Evolutionary conservation across 441 rosid genomes (phyloP), one percentile per base, ranked within the genome.

Genomic region (Biscutella laevigata): DNA sequence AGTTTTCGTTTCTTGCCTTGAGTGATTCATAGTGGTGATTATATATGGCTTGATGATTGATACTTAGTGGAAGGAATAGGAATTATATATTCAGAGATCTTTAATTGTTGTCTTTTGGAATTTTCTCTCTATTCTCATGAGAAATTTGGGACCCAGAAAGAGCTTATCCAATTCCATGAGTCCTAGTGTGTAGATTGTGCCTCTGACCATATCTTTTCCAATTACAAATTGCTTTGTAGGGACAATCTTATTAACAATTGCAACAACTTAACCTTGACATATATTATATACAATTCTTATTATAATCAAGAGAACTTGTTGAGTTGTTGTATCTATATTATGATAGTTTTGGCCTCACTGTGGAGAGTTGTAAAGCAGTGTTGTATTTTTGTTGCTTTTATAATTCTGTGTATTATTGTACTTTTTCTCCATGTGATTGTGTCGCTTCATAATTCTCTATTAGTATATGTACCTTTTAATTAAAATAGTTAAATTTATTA

Each of bases 121-220:
- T 17, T 16, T 19, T 42, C 5, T 37, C 24, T 13, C 19, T 43
- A 46, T 63, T 47, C 6, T 12, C 40, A 42, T 35, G 44, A 32
- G 10, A 20, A 41, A n/a, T 51, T 49, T 50, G 65, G 70, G 70
- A 44, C 70, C 65, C 65, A 52, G 27, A 17, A 24, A 58, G 60
- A 52, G 55, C 70, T 66, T 66, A 66, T 66, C 70, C 69, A 53
- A 17, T 66, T 52, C 44, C 59, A 65, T 29, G 48, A 63, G 13
- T 41, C 36, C 59, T 29, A 14, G 20, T 59, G 51, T 59, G 5
- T 21, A 52, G 44, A 59, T 66, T 66, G 42, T 59, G 50, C 45
- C 38, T 43, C 15, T 12, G 48, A 26, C 56, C 66, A 66, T 59
- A 53, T 59, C 66, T 53, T 59, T 39, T 17, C 66, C 57, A 46